Percentiles rank a stretch among this genome's conserved stretches.
Conservation (phyloP, 2,329 filamentous ascomycete genomes). For the Verticillium alfalfae region DNA sequence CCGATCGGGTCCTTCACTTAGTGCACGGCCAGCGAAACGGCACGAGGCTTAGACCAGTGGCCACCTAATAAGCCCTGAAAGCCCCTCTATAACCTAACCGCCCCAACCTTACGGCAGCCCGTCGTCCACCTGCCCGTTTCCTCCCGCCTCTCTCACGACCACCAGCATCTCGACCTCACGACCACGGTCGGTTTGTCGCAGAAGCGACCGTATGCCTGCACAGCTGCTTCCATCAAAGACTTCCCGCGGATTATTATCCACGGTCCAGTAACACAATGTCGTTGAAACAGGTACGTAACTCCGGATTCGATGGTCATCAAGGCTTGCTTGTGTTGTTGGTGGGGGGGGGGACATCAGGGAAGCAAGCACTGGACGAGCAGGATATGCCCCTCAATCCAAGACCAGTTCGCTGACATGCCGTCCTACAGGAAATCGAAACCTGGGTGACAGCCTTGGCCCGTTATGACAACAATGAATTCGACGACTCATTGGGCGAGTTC, state of each 20-base stretch:
- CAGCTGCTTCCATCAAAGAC: background rate
- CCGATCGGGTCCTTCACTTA: background rate
- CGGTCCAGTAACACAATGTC: conserved; percentile 39
- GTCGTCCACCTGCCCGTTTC: background rate
- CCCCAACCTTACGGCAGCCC: conserved; percentile 1
- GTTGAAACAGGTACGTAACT: conserved; percentile 49
- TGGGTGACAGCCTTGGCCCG: conserved; percentile 88
- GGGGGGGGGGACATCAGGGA: background rate
- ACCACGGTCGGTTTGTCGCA: background rate
- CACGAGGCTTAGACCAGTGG: conserved; percentile 4
- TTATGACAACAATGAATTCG: conserved; percentile 98
- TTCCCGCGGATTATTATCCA: background rate
- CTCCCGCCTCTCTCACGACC: background rate
- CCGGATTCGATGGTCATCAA: background rate
- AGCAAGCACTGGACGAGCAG: background rate
- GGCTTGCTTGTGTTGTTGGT: background rate
- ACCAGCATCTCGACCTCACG: background rate
- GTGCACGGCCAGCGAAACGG: conserved; percentile 8
- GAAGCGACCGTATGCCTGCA: conserved; percentile 2
- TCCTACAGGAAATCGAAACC: conserved; percentile 85
- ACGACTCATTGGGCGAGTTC: conserved; percentile 79
- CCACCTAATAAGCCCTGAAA: conserved; percentile 12
- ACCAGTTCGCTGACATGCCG: conserved; percentile 1
- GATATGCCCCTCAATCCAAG: background rate
- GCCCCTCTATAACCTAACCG: conserved; percentile 9